Evolutionary conservation across 1,284 basidiomycete species (phyloP).

Genomic region (Bondarzewia mesenterica): DNA sequence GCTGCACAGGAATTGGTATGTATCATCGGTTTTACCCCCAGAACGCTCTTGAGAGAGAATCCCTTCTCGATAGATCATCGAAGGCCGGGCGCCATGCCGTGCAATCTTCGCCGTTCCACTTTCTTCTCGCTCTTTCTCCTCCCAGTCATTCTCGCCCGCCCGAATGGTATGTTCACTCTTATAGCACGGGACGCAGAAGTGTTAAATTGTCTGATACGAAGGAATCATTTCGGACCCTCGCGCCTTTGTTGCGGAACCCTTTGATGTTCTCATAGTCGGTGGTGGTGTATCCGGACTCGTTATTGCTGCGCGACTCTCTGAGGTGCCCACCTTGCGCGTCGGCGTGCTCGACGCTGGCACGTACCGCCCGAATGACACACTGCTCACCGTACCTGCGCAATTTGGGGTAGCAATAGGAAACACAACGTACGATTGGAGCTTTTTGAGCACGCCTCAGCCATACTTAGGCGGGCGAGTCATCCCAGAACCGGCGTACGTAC

Average conservation of each 20-base stretch:
- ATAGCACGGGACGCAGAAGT: too few species aligned
- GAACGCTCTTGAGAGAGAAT: too few species aligned
- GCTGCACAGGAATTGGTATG: too few species aligned
- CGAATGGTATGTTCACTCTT: neutral
- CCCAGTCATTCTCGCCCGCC: neutral
- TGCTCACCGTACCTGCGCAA: slow-evolving; percentile 12
- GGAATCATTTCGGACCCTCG: neutral
- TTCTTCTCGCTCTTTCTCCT: neutral
- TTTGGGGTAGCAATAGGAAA: slow-evolving; percentile 9
- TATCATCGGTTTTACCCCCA: too few species aligned
- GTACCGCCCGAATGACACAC: slow-evolving; percentile 10
- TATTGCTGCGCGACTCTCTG: slow-evolving; percentile 7
- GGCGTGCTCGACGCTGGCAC: slow-evolving; percentile 14
- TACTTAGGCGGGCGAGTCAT: slow-evolving; percentile 5
- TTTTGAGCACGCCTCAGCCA: slow-evolving; percentile 9
- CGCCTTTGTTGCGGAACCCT: neutral
- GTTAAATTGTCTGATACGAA: too few species aligned
- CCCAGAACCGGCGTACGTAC: slow-evolving; percentile 1
- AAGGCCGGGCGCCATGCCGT: neutral
- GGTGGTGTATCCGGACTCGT: neutral
- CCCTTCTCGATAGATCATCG: too few species aligned
- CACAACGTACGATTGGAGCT: slow-evolving; percentile 12
- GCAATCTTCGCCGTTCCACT: neutral
- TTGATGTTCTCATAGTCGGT: neutral
- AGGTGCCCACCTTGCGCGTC: slow-evolving; percentile 10